phyloP scores from a whole-genome alignment of 352 stramenopile genomes.

The Phytophthora tentaculata region DNA sequence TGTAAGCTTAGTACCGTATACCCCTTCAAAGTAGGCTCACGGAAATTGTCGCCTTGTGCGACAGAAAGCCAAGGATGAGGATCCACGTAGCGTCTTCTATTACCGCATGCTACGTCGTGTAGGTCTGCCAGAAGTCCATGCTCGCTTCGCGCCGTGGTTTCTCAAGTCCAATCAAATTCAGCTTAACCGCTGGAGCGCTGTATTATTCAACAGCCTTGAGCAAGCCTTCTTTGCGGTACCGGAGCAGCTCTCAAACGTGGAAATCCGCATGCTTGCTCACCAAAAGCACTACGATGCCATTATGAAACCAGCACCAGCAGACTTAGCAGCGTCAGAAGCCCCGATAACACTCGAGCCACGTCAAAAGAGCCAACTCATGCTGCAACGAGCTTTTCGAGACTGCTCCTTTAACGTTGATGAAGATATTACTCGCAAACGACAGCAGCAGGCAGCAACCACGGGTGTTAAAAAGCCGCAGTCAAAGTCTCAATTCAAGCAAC shows the following conservation, averaged over 20 bases:
- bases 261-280: constrained; percentile 65
- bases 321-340: constrained; percentile 13
- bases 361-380: constrained; percentile 62
- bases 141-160: constrained; percentile 80
- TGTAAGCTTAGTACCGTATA: too few relatives aligned
- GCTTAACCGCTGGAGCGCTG: constrained; percentile 70
- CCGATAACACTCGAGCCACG: constrained; percentile 40
- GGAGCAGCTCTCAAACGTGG: constrained; percentile 64
- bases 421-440: constrained; percentile 25
- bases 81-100: constrained; percentile 75
- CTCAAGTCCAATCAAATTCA: constrained; percentile 77
- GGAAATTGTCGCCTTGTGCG: background rate
- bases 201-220: constrained; percentile 73
- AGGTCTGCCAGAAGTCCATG: constrained; percentile 72
- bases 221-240: constrained; percentile 63
- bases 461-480: constrained; percentile 23
- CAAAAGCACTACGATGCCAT: constrained; percentile 50
- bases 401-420: constrained; percentile 67
- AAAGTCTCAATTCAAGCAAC: constrained; percentile 29
- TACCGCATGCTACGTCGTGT: constrained; percentile 80
- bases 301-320: constrained; percentile 33
- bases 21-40: background rate
- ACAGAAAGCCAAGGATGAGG: constrained; percentile 70
- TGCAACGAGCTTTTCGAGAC: constrained; percentile 70
- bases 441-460: constrained; percentile 21